Evolutionary conservation across 768 basidiomycete species (phyloP).

Genomic region (Kwoniella mangroviensis): DNA sequence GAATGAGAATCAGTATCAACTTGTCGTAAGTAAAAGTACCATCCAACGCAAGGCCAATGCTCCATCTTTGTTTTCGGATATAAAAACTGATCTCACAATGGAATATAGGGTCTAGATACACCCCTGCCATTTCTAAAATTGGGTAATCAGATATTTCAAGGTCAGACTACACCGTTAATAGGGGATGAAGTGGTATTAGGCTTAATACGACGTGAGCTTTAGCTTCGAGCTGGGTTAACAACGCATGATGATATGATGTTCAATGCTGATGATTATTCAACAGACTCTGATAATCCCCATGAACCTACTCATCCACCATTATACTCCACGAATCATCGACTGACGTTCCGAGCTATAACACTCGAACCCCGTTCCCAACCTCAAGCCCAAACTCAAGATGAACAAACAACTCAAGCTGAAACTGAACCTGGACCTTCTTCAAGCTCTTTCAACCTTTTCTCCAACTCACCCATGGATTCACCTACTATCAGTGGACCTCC

Average conservation of each 20-base stretch:
- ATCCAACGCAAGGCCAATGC: background rate
- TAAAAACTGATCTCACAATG: slow-evolving; percentile 1
- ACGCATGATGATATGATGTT: slow-evolving; percentile 2
- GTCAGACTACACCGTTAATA: slow-evolving; percentile 40
- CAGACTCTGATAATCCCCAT: slow-evolving; percentile 42
- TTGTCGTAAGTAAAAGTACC: slow-evolving; percentile 31
- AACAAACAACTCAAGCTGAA: background rate
- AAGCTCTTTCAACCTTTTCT: background rate
- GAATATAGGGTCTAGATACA: slow-evolving; percentile 61
- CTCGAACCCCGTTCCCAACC: slow-evolving; percentile 14
- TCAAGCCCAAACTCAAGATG: background rate
- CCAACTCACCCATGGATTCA: too few species aligned
- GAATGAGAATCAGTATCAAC: slow-evolving; percentile 52
- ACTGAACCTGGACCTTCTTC: background rate
- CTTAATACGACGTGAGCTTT: slow-evolving; percentile 36
- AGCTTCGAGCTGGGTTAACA: background rate
- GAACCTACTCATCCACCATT: slow-evolving; percentile 43
- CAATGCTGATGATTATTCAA: background rate
- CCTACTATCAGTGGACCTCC: background rate
- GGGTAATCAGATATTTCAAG: slow-evolving; percentile 45
- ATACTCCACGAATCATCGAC: slow-evolving; percentile 28
- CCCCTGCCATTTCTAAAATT: slow-evolving; percentile 67
- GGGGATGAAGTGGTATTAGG: slow-evolving; percentile 52
- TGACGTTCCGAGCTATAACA: slow-evolving; percentile 31
- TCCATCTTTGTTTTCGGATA: background rate